Conservation (phyloP, 108 stramenopile genomes). For the Pseudonitzschia pungens region DNA sequence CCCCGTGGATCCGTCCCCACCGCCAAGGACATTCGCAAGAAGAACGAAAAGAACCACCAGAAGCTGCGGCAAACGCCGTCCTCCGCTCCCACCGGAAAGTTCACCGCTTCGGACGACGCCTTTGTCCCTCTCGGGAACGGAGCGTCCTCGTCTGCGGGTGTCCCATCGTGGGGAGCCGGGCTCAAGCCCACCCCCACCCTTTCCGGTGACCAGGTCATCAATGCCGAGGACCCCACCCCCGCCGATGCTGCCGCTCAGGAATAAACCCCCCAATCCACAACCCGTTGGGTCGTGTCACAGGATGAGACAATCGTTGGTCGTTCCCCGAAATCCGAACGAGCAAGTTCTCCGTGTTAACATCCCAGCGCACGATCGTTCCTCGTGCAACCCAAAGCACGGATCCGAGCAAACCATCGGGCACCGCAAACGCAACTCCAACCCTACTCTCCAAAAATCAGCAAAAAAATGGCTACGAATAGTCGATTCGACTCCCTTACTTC, state of each 20-base stretch:
- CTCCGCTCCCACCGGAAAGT: conserved; percentile 35
- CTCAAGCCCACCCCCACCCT: conserved; percentile 35
- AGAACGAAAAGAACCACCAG: conserved; percentile 60
- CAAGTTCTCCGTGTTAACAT: neutral
- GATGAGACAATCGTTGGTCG: neutral
- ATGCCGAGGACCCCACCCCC: conserved; percentile 3
- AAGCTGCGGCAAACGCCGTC: conserved; percentile 37
- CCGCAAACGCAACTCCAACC: neutral
- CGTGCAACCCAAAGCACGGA: neutral
- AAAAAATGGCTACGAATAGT: conserved; percentile 3
- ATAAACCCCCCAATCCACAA: neutral
- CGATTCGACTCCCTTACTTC: neutral
- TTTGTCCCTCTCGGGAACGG: conserved; percentile 79
- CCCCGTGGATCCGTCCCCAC: conserved; percentile 90
- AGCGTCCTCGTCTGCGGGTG: conserved; percentile 34
- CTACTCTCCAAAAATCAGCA: neutral
- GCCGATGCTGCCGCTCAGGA: conserved; percentile 14
- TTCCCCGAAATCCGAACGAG: neutral
- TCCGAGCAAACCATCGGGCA: too few species aligned
- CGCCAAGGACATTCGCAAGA: conserved; percentile 85
- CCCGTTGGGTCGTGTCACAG: neutral
- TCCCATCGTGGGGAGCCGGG: conserved; percentile 48
- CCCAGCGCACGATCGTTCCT: neutral
- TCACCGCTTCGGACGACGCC: conserved; percentile 52
- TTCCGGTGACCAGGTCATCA: neutral